Evolutionary conservation across 73 alveolate genomes (phyloP).

Genomic region (Paramecium primaurelia): DNA sequence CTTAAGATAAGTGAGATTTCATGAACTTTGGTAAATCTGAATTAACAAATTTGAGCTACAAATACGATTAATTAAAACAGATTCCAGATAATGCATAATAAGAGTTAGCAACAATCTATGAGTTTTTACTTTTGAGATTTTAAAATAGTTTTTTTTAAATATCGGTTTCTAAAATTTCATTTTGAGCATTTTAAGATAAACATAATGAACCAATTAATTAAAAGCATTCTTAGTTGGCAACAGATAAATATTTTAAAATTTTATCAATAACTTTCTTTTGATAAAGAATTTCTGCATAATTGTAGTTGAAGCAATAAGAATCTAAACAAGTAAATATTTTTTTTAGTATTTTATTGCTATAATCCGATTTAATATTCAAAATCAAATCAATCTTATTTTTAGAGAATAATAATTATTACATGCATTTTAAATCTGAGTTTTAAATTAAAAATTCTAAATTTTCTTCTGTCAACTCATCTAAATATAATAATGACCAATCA

Average conservation of each 20-base stretch:
- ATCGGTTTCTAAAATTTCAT: background rate
- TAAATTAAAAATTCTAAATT: background rate
- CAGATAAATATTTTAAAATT: background rate
- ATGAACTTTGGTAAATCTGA: background rate
- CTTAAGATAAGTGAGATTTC: background rate
- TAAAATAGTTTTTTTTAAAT: background rate
- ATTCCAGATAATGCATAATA: slow-evolving; percentile 16
- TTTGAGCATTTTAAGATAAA: background rate
- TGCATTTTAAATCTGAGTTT: background rate
- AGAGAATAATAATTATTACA: background rate
- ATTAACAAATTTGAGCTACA: background rate
- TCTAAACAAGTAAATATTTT: background rate
- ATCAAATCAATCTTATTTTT: background rate
- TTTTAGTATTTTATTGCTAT: background rate
- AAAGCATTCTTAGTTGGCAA: background rate
- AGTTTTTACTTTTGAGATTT: background rate
- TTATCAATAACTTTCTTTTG: background rate
- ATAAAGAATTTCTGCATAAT: background rate
- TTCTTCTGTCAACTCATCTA: background rate
- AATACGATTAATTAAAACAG: background rate
- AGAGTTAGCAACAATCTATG: background rate
- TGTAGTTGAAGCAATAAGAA: background rate
- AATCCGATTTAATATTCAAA: background rate
- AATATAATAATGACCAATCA: background rate
- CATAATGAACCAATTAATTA: background rate